Conservation (phyloP, 2,329 filamentous ascomycete genomes). For the Emmonsia crescens region DNA sequence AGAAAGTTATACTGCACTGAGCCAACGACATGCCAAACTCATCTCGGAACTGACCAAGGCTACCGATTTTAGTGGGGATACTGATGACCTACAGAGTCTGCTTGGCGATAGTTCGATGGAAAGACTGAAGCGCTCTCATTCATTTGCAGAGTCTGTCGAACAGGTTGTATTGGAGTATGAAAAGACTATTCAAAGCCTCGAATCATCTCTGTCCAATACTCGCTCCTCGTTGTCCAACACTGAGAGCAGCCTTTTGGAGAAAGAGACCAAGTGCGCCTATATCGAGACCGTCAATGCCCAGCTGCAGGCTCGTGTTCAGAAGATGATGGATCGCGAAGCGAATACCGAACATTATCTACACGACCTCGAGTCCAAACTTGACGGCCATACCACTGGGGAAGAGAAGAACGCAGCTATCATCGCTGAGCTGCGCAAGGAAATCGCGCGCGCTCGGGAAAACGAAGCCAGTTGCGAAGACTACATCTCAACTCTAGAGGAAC, state of each 20-base stretch:
- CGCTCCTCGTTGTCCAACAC: slow-evolving; percentile 70
- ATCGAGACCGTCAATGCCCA: slow-evolving; percentile 86
- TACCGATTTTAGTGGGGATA: slow-evolving; percentile 48
- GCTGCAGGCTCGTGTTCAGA: slow-evolving; percentile 80
- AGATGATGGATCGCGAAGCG: slow-evolving; percentile 79
- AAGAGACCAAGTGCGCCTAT: slow-evolving; percentile 87
- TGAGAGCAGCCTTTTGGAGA: slow-evolving; percentile 80
- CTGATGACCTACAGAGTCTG: slow-evolving; percentile 42
- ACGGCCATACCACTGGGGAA: slow-evolving; percentile 81
- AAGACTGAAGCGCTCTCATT: slow-evolving; percentile 84
- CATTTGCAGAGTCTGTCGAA: slow-evolving; percentile 90
- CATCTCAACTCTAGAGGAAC: slow-evolving; percentile 91
- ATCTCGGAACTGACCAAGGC: slow-evolving; percentile 89
- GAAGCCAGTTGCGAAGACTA: slow-evolving; percentile 90
- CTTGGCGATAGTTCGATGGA: slow-evolving; percentile 71
- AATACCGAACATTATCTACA: slow-evolving; percentile 90
- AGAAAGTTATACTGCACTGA: slow-evolving; percentile 87
- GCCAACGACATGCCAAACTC: slow-evolving; percentile 85
- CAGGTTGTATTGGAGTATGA: slow-evolving; percentile 96
- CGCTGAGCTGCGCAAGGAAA: slow-evolving; percentile 79
- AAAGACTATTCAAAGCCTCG: slow-evolving; percentile 90
- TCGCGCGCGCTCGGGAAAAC: slow-evolving; percentile 76
- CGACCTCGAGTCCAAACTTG: slow-evolving; percentile 80
- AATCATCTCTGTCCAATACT: slow-evolving; percentile 83
- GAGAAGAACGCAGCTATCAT: slow-evolving; percentile 85